phyloP scores from a whole-genome alignment of 2,329 filamentous ascomycete genomes.

The Leptographium flavum region DNA sequence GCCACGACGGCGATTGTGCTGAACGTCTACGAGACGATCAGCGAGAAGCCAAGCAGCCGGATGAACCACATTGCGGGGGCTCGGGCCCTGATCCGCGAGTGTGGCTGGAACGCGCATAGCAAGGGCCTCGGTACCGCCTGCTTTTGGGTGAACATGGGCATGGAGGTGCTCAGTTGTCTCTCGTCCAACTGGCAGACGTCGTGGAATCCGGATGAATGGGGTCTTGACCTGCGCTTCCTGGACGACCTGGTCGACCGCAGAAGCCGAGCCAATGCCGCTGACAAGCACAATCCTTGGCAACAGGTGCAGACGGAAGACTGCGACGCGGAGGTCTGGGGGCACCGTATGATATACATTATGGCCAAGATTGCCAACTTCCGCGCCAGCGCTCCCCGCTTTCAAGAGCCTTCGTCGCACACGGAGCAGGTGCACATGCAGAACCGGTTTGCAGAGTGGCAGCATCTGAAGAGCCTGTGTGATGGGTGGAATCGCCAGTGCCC shows the following conservation, averaged over 20 bases:
- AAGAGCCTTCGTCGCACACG: conserved; percentile 43
- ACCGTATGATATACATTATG: conserved; percentile 77
- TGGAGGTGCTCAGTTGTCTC: conserved; percentile 81
- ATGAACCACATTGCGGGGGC: conserved; percentile 85
- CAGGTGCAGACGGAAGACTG: conserved; percentile 27
- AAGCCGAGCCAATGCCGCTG: too few relatives aligned
- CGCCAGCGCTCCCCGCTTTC: conserved; percentile 48
- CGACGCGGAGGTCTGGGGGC: conserved; percentile 72
- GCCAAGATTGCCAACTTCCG: conserved; percentile 80
- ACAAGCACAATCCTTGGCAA: too few relatives aligned
- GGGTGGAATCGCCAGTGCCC: conserved; percentile 69
- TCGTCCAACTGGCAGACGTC: conserved; percentile 76
- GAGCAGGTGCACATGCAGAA: conserved; percentile 50
- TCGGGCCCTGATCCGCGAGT: conserved; percentile 75
- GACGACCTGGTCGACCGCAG: conserved; percentile 1
- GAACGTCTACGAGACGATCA: conserved; percentile 91
- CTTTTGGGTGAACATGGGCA: conserved; percentile 86
- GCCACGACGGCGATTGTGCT: conserved; percentile 78
- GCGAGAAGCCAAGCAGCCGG: conserved; percentile 59
- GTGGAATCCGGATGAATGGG: conserved; percentile 87
- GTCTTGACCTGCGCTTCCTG: conserved; percentile 60
- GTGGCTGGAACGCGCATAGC: conserved; percentile 70
- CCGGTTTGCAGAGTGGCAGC: conserved; percentile 62
- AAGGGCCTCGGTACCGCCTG: conserved; percentile 72
- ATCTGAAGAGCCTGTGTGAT: conserved; percentile 68